phyloP scores from a whole-genome alignment of 345 rosid species.

The Fremontodendron californicum region DNA sequence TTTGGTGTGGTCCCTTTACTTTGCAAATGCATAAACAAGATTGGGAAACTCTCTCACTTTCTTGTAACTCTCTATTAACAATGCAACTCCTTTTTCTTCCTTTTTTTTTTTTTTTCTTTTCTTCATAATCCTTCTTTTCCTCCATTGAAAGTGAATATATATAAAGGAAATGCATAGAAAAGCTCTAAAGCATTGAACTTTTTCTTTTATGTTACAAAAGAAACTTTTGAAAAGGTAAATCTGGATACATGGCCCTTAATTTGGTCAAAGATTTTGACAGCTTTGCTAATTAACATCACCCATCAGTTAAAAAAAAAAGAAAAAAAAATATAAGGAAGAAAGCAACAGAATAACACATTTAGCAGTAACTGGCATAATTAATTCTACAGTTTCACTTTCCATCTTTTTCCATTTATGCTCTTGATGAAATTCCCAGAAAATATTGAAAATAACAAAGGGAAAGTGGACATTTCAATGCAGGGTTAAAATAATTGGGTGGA shows the following conservation, averaged over 20 bases:
- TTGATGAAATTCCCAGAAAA: neutral
- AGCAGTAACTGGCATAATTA: neutral
- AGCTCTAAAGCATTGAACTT: conserved; percentile 19
- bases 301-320: neutral
- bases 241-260: conserved; percentile 9
- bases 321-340: neutral
- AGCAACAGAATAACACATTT: neutral
- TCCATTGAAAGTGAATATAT: neutral
- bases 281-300: neutral
- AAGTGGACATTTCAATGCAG: neutral
- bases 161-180: conserved; percentile 2
- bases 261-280: conserved; percentile 6
- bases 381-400: neutral
- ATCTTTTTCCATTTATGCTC: neutral
- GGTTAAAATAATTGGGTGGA: too few relatives aligned
- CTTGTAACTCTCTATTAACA: too few relatives aligned
- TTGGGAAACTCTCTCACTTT: conserved; percentile 11
- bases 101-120: too few relatives aligned
- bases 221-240: conserved; percentile 15
- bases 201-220: conserved; percentile 11
- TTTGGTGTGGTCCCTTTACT: conserved; percentile 17
- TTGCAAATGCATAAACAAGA: neutral
- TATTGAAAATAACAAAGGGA: neutral
- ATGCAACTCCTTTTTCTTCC: neutral
- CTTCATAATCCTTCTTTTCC: neutral